Base-by-base conservation (phyloP, 2,329 filamentous ascomycete species). In the Fusarium sp. region DNA sequence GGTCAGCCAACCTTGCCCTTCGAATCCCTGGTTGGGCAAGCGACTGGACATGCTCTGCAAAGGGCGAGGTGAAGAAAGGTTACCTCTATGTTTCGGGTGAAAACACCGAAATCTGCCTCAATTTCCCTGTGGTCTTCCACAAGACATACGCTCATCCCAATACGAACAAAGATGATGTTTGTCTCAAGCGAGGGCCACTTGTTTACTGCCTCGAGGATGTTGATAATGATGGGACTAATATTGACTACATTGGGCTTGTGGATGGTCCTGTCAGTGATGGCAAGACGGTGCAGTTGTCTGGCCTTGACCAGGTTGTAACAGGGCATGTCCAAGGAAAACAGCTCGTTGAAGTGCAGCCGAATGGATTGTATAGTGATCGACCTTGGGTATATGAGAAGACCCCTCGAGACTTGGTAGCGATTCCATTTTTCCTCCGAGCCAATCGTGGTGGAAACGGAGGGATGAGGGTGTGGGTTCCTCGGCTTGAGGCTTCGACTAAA, bases 381-480 rank as follows among this genome's bases (percentile, higher is more conserved):
- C 54, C 54, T 57, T 57, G 54, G 54, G n/a, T 6, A 6, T 57
- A 57, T 24, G 54, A 57, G 13, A 35, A 37, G 13, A 35, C 31
- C 4, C 31, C 54, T 37, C 54, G 54, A 0, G 54, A 57, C 31
- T 31, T 57, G 31, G 31, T 57, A 24, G 54, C 54, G 0, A 57
- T 57, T 35, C 54, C 54, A 1, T 57, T 57, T 20, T 57, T 57
- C 6, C 54, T 57, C 8, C 20, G 54, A 4, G 54, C 54, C 0
- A 57, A 57, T 9, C 54, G 54, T 22, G 54, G 54, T 57, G 54
- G 54, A 18, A 24, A 57, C 3, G 54, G 54, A 6, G 54, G 31
- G n/a, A 57, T 57, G 54, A 57, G 54, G 54, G 54, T 57, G 20
- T 57, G 54, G 54, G 54, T 31, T 57, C 54, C 54, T 18, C 54